Conservation (phyloP, 208 protist species). For the Crithidia fasciculata region DNA sequence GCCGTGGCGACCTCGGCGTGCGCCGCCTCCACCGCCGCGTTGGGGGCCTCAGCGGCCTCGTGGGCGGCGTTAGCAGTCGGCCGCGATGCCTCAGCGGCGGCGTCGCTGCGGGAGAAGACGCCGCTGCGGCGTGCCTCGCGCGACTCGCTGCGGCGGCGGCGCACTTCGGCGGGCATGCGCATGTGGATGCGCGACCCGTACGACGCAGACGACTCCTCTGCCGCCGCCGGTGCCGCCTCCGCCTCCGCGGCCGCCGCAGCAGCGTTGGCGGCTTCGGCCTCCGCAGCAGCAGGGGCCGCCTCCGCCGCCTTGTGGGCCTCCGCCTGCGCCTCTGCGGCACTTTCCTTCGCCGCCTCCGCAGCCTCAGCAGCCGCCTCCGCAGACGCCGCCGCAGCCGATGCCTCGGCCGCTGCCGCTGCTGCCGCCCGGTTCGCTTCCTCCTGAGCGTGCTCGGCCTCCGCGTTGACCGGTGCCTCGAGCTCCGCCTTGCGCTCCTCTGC, state of each 20-base stretch:
- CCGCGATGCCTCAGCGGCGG: neutral
- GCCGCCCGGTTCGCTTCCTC: neutral
- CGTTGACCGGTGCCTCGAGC: neutral
- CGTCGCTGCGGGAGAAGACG: neutral
- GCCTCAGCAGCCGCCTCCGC: neutral
- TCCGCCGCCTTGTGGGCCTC: neutral
- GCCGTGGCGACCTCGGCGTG: neutral
- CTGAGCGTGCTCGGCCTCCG: neutral
- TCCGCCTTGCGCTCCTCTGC: conserved; percentile 3
- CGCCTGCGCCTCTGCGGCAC: neutral
- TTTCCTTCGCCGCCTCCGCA: neutral
- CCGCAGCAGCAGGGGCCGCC: no score
- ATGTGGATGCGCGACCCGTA: conserved; percentile 16
- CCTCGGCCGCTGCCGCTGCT: neutral
- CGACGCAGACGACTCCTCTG: neutral
- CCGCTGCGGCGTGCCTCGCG: conserved; percentile 17
- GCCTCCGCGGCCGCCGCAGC: neutral
- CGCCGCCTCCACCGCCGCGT: neutral
- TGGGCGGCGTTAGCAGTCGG: neutral
- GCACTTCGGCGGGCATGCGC: conserved; percentile 33
- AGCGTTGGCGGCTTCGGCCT: neutral
- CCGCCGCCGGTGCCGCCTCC: neutral
- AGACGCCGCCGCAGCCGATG: neutral
- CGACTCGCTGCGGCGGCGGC: conserved; percentile 18
- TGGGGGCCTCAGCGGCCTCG: neutral